phyloP scores from a whole-genome alignment of 768 basidiomycete species.

The Podaxis sp. region DNA sequence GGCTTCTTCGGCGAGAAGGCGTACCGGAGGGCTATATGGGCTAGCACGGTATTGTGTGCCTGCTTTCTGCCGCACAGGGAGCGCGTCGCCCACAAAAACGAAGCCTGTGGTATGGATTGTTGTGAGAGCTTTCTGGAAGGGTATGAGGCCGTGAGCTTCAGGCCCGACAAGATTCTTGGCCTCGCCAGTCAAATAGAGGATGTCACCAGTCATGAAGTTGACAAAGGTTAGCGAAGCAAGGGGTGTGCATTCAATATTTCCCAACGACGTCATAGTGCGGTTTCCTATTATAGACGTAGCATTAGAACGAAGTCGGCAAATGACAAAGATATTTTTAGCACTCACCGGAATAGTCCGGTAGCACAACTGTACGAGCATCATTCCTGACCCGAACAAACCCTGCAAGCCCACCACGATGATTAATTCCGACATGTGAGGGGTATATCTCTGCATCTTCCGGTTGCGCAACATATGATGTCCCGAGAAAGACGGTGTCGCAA shows the following conservation, averaged over 20 bases:
- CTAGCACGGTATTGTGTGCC: constrained; percentile 23
- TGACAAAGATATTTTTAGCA: no score
- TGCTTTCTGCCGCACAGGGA: constrained; percentile 46
- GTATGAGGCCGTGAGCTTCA: constrained; percentile 54
- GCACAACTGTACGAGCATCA: constrained; percentile 52
- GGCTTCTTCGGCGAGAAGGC: constrained; percentile 49
- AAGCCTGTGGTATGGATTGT: constrained; percentile 52
- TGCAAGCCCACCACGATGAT: constrained; percentile 62
- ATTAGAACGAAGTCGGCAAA: not conserved
- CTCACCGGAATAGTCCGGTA: constrained; percentile 63
- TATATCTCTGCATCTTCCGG: constrained; percentile 35
- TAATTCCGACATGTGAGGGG: constrained; percentile 63
- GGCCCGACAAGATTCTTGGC: constrained; percentile 49
- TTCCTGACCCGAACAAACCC: constrained; percentile 63
- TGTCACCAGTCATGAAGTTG: constrained; percentile 50
- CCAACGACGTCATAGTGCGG: constrained; percentile 61
- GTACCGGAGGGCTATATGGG: constrained; percentile 62
- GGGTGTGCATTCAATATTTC: constrained; percentile 58
- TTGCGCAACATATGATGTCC: constrained; percentile 46
- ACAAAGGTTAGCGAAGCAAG: constrained; percentile 58
- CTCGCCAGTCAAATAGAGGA: constrained; percentile 63
- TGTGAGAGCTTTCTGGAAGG: constrained; percentile 51
- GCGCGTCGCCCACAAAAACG: constrained; percentile 49
- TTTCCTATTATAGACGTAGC: constrained; percentile 41
- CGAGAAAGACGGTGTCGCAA: constrained; percentile 57